Conservation (phyloP, 164 flowering plant genomes). For the Akebia trifoliata region DNA sequence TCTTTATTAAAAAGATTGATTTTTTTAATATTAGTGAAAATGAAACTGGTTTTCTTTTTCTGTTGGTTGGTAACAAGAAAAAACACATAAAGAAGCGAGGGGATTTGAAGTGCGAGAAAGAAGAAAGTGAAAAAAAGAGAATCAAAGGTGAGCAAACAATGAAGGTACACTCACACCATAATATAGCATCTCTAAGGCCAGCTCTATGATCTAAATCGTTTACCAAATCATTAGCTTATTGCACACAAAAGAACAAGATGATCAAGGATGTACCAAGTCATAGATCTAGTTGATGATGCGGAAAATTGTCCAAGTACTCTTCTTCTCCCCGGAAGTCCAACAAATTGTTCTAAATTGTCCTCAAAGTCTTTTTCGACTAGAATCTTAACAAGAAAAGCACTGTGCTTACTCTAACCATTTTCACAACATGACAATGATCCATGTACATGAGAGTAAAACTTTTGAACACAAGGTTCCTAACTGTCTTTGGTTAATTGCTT, state of each 20-base stretch:
- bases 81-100: too few species aligned
- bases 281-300: neutral
- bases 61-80: too few species aligned
- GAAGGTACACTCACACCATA: too few species aligned
- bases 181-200: too few species aligned
- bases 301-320: neutral
- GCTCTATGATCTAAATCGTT: too few species aligned
- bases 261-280: neutral
- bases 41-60: neutral
- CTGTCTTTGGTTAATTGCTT: too few species aligned
- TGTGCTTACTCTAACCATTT: neutral
- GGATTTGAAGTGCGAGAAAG: too few species aligned
- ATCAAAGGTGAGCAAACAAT: too few species aligned
- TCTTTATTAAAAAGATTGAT: neutral
- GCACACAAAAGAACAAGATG: neutral
- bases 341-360: neutral
- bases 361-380: neutral
- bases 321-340: neutral
- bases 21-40: neutral
- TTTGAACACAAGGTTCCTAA: too few species aligned
- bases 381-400: neutral
- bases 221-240: neutral
- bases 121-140: too few species aligned
- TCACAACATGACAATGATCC: neutral
- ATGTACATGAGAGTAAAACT: too few species aligned